phyloP scores from a whole-genome alignment of 345 rosid genomes.

The Hevea brasiliensis region DNA sequence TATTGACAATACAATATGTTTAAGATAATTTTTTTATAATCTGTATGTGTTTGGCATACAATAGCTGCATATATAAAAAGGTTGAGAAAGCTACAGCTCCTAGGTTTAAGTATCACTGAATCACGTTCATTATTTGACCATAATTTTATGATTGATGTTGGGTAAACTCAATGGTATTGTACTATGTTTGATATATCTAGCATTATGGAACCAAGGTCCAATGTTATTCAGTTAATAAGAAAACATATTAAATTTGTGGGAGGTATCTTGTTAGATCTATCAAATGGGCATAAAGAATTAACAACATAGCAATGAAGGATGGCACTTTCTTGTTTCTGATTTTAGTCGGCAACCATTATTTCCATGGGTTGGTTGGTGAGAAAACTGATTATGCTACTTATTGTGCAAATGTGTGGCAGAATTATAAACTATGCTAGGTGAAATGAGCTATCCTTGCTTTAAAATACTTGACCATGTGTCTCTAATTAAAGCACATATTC shows the following conservation, averaged over 20 bases:
- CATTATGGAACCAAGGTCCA: background rate
- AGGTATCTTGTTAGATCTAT: background rate
- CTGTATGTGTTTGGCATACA: background rate
- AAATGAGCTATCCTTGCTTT: background rate
- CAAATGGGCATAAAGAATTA: background rate
- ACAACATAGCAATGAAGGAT: background rate
- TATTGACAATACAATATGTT: background rate
- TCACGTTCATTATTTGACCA: background rate
- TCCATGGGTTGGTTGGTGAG: background rate
- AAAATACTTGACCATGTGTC: background rate
- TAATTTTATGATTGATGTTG: constrained; percentile 1
- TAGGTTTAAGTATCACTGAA: background rate
- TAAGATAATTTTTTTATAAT: background rate
- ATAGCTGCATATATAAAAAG: background rate
- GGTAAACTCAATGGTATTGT: background rate
- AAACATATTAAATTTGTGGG: background rate
- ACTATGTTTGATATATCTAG: constrained; percentile 1
- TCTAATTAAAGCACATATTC: background rate
- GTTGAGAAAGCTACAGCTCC: background rate
- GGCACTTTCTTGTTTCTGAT: background rate
- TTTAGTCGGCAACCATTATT: background rate
- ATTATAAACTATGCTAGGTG: background rate
- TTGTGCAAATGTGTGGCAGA: background rate
- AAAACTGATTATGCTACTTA: background rate
- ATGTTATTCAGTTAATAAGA: background rate